These are phyloP conservation scores for Saccharomycopsis fibuligera DNA, from an alignment of 805 yeast genomes.

Conservation along the genomic window DNA sequence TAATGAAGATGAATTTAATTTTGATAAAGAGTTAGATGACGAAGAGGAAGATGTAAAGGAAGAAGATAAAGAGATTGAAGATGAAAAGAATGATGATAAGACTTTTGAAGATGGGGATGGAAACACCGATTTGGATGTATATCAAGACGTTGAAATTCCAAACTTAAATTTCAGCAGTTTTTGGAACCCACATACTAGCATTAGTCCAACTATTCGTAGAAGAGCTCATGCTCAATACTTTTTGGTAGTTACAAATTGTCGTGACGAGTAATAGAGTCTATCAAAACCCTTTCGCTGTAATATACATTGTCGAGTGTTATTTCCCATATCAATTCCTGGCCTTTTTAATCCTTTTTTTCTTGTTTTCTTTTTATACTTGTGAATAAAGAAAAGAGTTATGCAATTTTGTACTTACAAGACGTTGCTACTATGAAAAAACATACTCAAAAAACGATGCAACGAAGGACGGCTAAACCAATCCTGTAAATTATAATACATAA, in stretches of 20 bases:
- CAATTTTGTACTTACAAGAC: no score
- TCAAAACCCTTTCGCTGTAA: no score
- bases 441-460: no score
- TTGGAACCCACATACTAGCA: background rate
- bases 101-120: background rate
- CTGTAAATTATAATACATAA: no score
- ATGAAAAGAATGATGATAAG: background rate
- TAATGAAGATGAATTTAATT: background rate
- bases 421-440: no score
- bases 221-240: slow-evolving; percentile 8
- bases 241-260: slow-evolving; percentile 4
- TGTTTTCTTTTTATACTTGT: background rate
- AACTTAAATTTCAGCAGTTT: background rate
- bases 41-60: slow-evolving; percentile 1
- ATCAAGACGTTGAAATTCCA: background rate
- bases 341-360: background rate
- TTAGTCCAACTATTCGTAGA: slow-evolving; percentile 1
- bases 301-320: background rate
- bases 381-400: background rate
- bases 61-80: background rate
- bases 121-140: no score
- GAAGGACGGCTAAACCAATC: no score
- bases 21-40: slow-evolving; percentile 1
- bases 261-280: no score
- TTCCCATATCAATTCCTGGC: background rate